Percentiles rank a stretch among this genome's conserved stretches.
Evolutionary conservation across 768 basidiomycete genomes (phyloP).

Genomic region (Auricularia heimuer): DNA sequence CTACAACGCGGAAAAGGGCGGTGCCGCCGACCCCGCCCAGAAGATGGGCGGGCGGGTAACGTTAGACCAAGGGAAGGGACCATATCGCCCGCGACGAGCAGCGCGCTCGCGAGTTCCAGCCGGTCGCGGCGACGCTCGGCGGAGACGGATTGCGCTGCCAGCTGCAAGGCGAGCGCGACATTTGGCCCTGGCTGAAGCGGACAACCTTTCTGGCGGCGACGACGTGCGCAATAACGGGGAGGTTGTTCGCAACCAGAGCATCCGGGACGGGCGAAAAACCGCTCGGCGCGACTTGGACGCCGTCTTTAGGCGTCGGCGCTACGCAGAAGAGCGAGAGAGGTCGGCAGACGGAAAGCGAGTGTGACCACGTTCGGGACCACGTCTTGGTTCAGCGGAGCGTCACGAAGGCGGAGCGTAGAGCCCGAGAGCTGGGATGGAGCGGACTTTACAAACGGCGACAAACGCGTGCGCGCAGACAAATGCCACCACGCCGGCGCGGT

Average conservation of each 20-base stretch:
- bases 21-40: not conserved
- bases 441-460: slow-evolving; percentile 71
- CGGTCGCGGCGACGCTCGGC: too few species aligned
- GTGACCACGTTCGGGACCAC: slow-evolving; percentile 30
- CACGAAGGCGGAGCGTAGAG: slow-evolving; percentile 38
- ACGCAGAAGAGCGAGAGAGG: slow-evolving; percentile 83
- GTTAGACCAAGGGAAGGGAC: slow-evolving; percentile 25
- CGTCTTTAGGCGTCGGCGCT: not conserved
- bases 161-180: slow-evolving; percentile 10
- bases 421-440: slow-evolving; percentile 6
- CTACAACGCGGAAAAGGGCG: slow-evolving; percentile 34
- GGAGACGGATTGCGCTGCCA: not conserved
- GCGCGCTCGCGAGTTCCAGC: slow-evolving; percentile 10
- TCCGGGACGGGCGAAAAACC: slow-evolving; percentile 50
- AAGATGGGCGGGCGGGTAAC: not conserved
- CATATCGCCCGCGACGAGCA: slow-evolving; percentile 35
- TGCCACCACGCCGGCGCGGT: slow-evolving; percentile 33
- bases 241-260: slow-evolving; percentile 35
- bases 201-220: slow-evolving; percentile 64
- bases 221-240: slow-evolving; percentile 44
- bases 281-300: slow-evolving; percentile 33
- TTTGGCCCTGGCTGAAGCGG: slow-evolving; percentile 39
- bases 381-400: slow-evolving; percentile 32
- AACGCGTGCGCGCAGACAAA: slow-evolving; percentile 46
- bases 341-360: slow-evolving; percentile 61